Conservation (phyloP, 1,284 basidiomycete species). For the Pyrrhoderma noxium region DNA sequence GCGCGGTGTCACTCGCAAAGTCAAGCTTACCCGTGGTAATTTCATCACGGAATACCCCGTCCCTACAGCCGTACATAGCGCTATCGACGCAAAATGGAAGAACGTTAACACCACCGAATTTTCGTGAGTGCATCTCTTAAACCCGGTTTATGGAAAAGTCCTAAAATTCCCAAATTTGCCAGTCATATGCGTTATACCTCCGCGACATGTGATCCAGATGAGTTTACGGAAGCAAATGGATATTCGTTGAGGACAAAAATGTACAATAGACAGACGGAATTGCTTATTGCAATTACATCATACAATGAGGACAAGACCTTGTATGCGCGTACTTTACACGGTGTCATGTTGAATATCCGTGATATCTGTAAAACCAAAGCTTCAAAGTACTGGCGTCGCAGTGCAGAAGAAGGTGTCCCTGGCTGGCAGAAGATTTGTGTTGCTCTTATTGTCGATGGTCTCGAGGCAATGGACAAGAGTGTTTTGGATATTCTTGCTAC, state of each 20-base stretch:
- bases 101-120: slow-evolving; percentile 73
- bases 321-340: slow-evolving; percentile 88
- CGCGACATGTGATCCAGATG: slow-evolving; percentile 92
- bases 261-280: slow-evolving; percentile 87
- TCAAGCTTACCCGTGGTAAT: slow-evolving; percentile 88
- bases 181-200: slow-evolving; percentile 91
- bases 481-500: slow-evolving; percentile 86
- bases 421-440: slow-evolving; percentile 94
- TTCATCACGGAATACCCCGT: slow-evolving; percentile 91
- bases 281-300: slow-evolving; percentile 87
- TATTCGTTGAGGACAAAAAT: slow-evolving; percentile 78
- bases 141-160: no score
- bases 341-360: slow-evolving; percentile 96
- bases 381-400: slow-evolving; percentile 87
- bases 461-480: slow-evolving; percentile 94
- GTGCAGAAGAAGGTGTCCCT: slow-evolving; percentile 80
- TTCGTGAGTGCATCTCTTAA: slow-evolving; percentile 53
- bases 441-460: slow-evolving; percentile 88
- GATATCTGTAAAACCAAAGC: slow-evolving; percentile 97
- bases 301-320: slow-evolving; percentile 93
- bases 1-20: slow-evolving; percentile 85
- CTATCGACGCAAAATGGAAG: slow-evolving; percentile 78
- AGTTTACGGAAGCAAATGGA: slow-evolving; percentile 78
- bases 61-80: slow-evolving; percentile 79
- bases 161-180: slow-evolving; percentile 7